Percentiles rank a stretch among this genome's conserved stretches.
Conservation (phyloP, 129 eudicot species). For the Erigeron canadensis region DNA sequence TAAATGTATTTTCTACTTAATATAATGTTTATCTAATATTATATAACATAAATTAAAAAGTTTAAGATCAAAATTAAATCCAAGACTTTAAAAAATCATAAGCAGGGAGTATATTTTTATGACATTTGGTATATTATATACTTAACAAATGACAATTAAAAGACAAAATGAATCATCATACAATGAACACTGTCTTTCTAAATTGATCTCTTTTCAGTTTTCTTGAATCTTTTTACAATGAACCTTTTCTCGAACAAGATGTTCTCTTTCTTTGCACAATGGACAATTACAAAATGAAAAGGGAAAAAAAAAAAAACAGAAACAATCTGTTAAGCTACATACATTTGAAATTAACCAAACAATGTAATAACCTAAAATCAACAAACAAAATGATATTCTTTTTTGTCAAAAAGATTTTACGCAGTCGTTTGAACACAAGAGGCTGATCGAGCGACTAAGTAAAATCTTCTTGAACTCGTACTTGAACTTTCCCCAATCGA, state of each 20-base stretch:
- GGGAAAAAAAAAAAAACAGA: background rate
- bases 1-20: too few species aligned
- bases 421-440: conserved; percentile 23
- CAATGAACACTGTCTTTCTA: background rate
- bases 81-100: too few species aligned
- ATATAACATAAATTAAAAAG: too few species aligned
- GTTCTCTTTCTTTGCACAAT: conserved; percentile 17
- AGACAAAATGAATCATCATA: background rate
- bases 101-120: too few species aligned
- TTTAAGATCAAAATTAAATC: too few species aligned
- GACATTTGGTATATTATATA: too few species aligned
- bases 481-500: conserved; percentile 41
- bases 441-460: conserved; percentile 30
- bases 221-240: background rate
- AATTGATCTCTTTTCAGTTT: background rate
- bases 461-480: conserved; percentile 23
- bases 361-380: conserved; percentile 23
- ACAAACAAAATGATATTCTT: background rate
- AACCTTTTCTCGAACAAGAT: background rate
- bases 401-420: conserved; percentile 10
- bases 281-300: conserved; percentile 20
- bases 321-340: conserved; percentile 17
- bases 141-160: too few species aligned
- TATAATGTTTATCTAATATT: too few species aligned
- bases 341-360: conserved; percentile 21